Conservation (phyloP, 108 stramenopile genomes). For the Fistulifera pelliculosa region DNA sequence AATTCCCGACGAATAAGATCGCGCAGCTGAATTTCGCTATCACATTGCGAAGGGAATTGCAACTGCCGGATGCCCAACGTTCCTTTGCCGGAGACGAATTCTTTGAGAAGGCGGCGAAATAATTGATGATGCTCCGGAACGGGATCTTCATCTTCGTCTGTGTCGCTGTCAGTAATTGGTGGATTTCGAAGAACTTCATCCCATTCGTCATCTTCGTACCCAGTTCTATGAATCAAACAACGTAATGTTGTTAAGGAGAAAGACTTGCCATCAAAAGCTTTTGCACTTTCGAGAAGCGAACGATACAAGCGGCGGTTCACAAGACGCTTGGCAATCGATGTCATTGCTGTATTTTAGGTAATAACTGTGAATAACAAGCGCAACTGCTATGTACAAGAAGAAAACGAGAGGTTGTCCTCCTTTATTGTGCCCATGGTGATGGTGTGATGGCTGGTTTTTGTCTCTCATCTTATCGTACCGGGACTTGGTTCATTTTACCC, state of each 20-base stretch:
- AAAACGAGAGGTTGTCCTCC: no score
- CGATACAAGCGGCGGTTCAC: constrained; percentile 36
- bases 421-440: no score
- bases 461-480: no score
- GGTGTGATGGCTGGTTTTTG: no score
- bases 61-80: constrained; percentile 15
- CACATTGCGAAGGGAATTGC: constrained; percentile 25
- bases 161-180: not conserved
- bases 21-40: constrained; percentile 16
- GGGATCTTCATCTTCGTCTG: constrained; percentile 16
- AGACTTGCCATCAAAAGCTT: constrained; percentile 46
- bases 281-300: constrained; percentile 52
- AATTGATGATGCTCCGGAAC: constrained; percentile 19
- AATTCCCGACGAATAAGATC: constrained; percentile 68
- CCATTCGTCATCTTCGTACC: constrained; percentile 51
- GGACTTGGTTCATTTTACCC: no score
- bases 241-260: constrained; percentile 31
- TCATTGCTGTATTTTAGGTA: no score
- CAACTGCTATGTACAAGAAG: no score
- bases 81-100: constrained; percentile 31
- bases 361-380: no score
- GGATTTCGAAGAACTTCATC: constrained; percentile 8
- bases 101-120: constrained; percentile 57
- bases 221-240: constrained; percentile 53
- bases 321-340: no score